Percentiles rank a stretch among this genome's conserved stretches.
Evolutionary conservation across 208 protist genomes (phyloP).

Genomic region (Leishmania guyanensis): DNA sequence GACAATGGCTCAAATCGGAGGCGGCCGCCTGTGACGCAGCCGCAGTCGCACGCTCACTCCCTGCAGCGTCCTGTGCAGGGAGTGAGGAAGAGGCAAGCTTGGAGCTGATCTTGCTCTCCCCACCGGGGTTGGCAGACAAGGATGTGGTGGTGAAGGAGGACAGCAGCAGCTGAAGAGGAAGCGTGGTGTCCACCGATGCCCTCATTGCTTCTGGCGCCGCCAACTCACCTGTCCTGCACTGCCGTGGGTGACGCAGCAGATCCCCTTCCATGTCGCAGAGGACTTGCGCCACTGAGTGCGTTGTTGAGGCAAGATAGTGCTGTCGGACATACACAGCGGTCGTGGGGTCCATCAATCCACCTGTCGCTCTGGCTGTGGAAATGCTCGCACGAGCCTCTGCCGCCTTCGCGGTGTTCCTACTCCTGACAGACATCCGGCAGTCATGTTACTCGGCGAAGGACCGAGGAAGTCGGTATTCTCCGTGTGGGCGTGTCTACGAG

Average conservation of each 20-base stretch:
- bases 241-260: neutral
- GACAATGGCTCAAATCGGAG: neutral
- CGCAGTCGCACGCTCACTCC: neutral
- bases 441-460: neutral
- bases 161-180: slow-evolving; percentile 18
- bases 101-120: neutral
- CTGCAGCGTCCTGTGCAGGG: neutral
- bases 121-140: neutral
- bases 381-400: neutral
- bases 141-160: neutral
- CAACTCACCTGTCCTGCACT: neutral
- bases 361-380: neutral
- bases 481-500: neutral
- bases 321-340: slow-evolving; percentile 20
- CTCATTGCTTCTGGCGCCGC: neutral
- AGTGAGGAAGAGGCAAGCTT: neutral
- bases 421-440: neutral
- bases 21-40: neutral
- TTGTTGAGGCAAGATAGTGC: slow-evolving; percentile 7
- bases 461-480: neutral
- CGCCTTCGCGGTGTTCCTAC: neutral
- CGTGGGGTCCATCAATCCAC: neutral
- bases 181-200: neutral
- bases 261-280: slow-evolving; percentile 7
- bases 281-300: neutral